Evolutionary conservation across 129 eudicot species (phyloP).

Genomic region (Flaveria trinervia): DNA sequence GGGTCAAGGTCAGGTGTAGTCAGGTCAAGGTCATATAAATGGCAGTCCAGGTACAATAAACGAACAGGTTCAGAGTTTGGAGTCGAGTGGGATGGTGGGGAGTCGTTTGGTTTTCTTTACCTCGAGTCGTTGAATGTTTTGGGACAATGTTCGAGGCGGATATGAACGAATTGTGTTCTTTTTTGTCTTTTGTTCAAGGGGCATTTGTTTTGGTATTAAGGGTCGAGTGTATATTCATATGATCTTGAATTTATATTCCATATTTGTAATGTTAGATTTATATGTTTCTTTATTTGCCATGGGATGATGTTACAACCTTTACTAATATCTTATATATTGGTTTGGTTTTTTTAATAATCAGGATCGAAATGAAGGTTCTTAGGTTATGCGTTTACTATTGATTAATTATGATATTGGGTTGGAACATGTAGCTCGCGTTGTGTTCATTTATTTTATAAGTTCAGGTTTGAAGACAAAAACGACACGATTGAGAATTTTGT

Average conservation of each 20-base stretch:
- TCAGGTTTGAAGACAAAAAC: no score
- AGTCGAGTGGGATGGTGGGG: constrained; percentile 28
- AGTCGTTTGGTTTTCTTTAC: constrained; percentile 41
- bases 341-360: background rate
- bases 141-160: constrained; percentile 37
- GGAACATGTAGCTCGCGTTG: no score
- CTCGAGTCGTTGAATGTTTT: constrained; percentile 43
- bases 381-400: background rate
- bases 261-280: constrained; percentile 16
- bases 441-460: no score
- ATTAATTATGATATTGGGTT: no score
- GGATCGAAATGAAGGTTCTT: background rate
- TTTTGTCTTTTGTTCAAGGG: background rate
- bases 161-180: background rate
- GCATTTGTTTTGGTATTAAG: constrained; percentile 22
- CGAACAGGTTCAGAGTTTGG: constrained; percentile 29
- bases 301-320: background rate
- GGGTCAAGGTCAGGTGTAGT: constrained; percentile 47
- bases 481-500: no score
- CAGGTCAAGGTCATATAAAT: constrained; percentile 35
- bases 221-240: constrained; percentile 33
- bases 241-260: constrained; percentile 26
- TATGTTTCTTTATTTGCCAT: background rate
- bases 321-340: background rate
- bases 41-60: constrained; percentile 50